A percentile compares a stretch with the other conserved stretches of the same genome.
Evolutionary conservation across 306 rosid species (phyloP).

Genomic region (Trichosanthes truncata): DNA sequence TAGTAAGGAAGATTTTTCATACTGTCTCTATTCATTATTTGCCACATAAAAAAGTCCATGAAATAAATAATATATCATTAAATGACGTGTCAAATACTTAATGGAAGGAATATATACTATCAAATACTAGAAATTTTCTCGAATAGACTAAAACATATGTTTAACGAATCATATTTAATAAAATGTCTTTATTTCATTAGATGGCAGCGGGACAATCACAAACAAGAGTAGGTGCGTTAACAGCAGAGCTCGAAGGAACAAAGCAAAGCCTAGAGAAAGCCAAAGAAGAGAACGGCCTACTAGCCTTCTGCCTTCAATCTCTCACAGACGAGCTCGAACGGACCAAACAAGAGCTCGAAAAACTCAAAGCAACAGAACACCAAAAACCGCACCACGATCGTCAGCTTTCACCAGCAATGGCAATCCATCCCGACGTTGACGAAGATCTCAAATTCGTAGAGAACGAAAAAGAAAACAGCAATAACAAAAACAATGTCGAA

Average conservation of each 20-base stretch:
- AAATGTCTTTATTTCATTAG: background rate
- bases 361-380: conserved; percentile 36
- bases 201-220: conserved; percentile 23
- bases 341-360: conserved; percentile 48
- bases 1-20: too few relatives aligned
- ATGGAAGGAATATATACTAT: too few relatives aligned
- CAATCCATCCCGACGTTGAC: conserved; percentile 25
- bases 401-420: background rate
- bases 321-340: conserved; percentile 57
- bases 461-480: background rate
- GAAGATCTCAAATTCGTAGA: conserved; percentile 13
- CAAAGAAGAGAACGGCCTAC: conserved; percentile 43
- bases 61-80: too few relatives aligned
- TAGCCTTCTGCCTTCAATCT: conserved; percentile 38
- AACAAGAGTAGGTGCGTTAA: conserved; percentile 31
- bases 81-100: too few relatives aligned
- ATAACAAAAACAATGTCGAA: background rate
- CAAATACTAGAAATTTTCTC: too few relatives aligned
- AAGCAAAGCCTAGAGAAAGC: conserved; percentile 49
- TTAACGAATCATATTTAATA: too few relatives aligned
- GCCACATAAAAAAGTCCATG: too few relatives aligned
- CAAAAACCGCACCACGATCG: conserved; percentile 8
- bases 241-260: conserved; percentile 53
- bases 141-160: too few relatives aligned
- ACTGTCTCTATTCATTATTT: too few relatives aligned